Evolutionary conservation across 805 yeast species (phyloP).

Genomic region (Clavispora asparagi): DNA sequence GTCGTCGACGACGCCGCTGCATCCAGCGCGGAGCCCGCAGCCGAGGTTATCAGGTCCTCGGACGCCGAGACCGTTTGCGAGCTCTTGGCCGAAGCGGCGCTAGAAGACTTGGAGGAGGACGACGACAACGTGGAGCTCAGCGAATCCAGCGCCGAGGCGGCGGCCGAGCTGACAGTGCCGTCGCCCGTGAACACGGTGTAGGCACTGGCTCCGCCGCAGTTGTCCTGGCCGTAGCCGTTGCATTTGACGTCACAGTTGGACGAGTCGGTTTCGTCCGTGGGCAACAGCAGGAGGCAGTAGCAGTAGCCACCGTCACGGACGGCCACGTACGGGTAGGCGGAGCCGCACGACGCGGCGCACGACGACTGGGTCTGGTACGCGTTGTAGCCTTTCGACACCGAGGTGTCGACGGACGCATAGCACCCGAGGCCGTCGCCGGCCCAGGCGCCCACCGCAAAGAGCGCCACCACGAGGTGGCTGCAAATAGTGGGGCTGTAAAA

Average conservation of each 20-base stretch:
- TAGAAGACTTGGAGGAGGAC: constrained; percentile 6
- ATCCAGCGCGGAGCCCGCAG: no score
- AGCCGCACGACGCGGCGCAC: constrained; percentile 27
- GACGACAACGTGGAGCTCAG: constrained; percentile 4
- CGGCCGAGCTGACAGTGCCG: constrained; percentile 10
- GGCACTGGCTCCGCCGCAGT: constrained; percentile 35
- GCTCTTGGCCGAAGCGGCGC: background rate
- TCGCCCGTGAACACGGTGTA: constrained; percentile 27
- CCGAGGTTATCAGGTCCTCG: background rate
- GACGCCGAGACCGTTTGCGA: no score
- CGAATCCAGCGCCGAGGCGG: background rate
- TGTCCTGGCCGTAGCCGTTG: constrained; percentile 27
- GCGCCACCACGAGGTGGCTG: background rate
- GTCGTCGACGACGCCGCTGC: no score
- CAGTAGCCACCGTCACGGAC: constrained; percentile 32
- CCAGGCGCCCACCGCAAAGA: constrained; percentile 2
- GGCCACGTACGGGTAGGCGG: constrained; percentile 34
- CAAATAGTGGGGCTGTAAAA: background rate
- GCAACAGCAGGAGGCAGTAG: constrained; percentile 31
- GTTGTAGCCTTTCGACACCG: constrained; percentile 18
- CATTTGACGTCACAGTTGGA: constrained; percentile 28
- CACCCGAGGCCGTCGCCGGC: constrained; percentile 22
- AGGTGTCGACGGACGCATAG: constrained; percentile 23
- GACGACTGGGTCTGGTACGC: constrained; percentile 24
- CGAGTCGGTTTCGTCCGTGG: constrained; percentile 10